Percentiles rank a stretch among this genome's conserved stretches.
These are phyloP conservation scores for Chrysoporthe cubensis DNA, from an alignment of 2,329 filamentous ascomycete genomes.

Conservation along the genomic window DNA sequence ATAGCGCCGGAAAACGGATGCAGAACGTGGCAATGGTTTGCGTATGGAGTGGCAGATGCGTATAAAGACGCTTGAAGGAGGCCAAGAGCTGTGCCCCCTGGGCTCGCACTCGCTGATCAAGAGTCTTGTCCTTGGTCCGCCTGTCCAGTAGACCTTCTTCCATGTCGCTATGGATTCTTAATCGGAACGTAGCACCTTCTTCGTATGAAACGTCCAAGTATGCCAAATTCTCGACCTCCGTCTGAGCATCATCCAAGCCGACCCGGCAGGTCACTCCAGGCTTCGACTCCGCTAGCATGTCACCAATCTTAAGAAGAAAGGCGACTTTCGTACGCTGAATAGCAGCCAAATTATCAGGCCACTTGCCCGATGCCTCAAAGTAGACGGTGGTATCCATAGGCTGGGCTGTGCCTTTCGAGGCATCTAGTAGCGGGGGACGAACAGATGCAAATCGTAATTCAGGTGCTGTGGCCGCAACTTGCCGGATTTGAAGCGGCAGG, in stretches of 20 bases:
- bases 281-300: conserved; percentile 66
- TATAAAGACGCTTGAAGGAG: conserved; percentile 71
- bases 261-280: conserved; percentile 66
- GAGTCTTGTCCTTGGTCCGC: conserved; percentile 73
- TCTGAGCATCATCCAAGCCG: conserved; percentile 77
- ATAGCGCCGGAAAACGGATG: conserved; percentile 79
- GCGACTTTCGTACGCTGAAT: conserved; percentile 95
- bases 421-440: conserved; percentile 51
- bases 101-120: conserved; percentile 68
- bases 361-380: conserved; percentile 90
- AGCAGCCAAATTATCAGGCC: conserved; percentile 88
- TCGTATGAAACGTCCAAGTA: conserved; percentile 83
- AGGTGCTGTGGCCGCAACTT: conserved; percentile 73
- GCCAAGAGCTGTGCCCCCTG: conserved; percentile 72
- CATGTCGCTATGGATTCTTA: conserved; percentile 87
- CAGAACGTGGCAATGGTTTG: conserved; percentile 81
- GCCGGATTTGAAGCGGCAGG: conserved; percentile 84
- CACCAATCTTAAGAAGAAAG: conserved; percentile 77
- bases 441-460: conserved; percentile 76
- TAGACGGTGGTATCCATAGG: conserved; percentile 83
- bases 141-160: conserved; percentile 81
- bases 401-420: conserved; percentile 47
- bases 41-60: conserved; percentile 75
- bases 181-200: conserved; percentile 73
- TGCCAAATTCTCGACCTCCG: conserved; percentile 73